A percentile compares a stretch with the other conserved stretches of the same genome.
These are phyloP conservation scores for Pleurotus platypus DNA, from an alignment of 768 basidiomycete species.

Conservation along the genomic window DNA sequence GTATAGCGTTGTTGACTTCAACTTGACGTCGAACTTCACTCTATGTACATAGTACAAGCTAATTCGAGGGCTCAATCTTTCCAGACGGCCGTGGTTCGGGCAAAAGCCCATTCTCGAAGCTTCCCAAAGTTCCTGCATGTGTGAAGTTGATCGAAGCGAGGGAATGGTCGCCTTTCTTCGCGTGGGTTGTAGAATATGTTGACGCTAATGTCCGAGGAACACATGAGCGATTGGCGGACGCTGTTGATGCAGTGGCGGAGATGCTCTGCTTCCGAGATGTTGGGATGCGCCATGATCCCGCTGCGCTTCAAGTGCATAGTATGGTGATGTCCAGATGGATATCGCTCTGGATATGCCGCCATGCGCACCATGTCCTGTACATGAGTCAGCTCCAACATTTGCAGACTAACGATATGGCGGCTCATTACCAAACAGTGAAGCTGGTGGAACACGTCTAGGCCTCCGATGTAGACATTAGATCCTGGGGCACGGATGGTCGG, in stretches of 20 bases:
- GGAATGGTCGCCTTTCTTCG: neutral
- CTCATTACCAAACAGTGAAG: conserved; percentile 17
- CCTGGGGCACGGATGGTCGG: neutral
- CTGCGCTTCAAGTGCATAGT: neutral
- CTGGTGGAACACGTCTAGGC: conserved; percentile 21
- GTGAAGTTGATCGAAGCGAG: conserved; percentile 4
- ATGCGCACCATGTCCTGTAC: conserved; percentile 2
- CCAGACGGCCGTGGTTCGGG: neutral
- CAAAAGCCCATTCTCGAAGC: conserved; percentile 2
- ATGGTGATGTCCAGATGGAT: neutral
- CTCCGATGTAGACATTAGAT: conserved; percentile 15
- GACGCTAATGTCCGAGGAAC: conserved; percentile 14
- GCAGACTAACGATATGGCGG: neutral
- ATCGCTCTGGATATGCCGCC: neutral
- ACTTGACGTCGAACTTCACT: too few relatives aligned
- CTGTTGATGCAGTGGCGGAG: conserved; percentile 19
- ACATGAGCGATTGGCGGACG: conserved; percentile 16
- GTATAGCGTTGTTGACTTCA: too few relatives aligned
- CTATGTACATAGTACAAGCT: too few relatives aligned
- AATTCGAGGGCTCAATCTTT: neutral
- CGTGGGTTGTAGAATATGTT: conserved; percentile 18
- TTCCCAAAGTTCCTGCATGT: conserved; percentile 4
- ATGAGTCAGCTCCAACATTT: neutral
- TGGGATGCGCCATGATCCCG: neutral
- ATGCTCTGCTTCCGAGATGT: conserved; percentile 13